Conservation (phyloP, 1,139 yeast species). For the Saccharomyces hybrid region DNA sequence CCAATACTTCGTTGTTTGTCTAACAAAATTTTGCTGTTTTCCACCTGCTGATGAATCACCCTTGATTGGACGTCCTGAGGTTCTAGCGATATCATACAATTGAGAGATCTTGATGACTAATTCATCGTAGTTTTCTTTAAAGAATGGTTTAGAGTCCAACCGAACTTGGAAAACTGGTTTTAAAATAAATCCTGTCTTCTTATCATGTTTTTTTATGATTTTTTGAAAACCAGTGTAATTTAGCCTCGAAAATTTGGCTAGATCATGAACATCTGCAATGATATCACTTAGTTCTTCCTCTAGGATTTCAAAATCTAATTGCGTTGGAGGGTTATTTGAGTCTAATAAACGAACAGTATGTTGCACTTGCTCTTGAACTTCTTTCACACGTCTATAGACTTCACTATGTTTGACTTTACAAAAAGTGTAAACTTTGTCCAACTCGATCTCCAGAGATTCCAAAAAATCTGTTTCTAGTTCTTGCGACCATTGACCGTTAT, state of each 20-base stretch:
- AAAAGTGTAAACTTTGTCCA: conserved; percentile 86
- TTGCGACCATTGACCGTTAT: conserved; percentile 58
- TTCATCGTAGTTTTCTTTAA: conserved; percentile 86
- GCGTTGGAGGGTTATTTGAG: conserved; percentile 39
- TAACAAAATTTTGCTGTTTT: conserved; percentile 90
- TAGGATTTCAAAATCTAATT: conserved; percentile 81
- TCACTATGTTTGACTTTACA: conserved; percentile 83
- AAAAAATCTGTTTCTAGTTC: conserved; percentile 75
- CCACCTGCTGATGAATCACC: conserved; percentile 98
- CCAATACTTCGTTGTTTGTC: conserved; percentile 98
- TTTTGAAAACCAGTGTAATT: conserved; percentile 96
- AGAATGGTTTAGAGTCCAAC: conserved; percentile 87
- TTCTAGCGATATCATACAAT: conserved; percentile 85
- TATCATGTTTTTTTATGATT: conserved; percentile 92
- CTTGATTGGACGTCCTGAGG: conserved; percentile 86
- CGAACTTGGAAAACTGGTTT: conserved; percentile 91
- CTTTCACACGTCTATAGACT: conserved; percentile 72
- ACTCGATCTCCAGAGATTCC: conserved; percentile 62
- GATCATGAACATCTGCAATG: conserved; percentile 94
- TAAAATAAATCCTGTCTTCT: conserved; percentile 71
- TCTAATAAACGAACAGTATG: conserved; percentile 49
- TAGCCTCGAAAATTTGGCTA: conserved; percentile 84
- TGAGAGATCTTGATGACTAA: conserved; percentile 83
- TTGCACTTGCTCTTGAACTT: conserved; percentile 61
- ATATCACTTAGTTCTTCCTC: conserved; percentile 89